A percentile compares a stretch with the other conserved stretches of the same genome.
phyloP scores from a whole-genome alignment of 176 grass and related monocot species.

The Urochloa ruziziensis region DNA sequence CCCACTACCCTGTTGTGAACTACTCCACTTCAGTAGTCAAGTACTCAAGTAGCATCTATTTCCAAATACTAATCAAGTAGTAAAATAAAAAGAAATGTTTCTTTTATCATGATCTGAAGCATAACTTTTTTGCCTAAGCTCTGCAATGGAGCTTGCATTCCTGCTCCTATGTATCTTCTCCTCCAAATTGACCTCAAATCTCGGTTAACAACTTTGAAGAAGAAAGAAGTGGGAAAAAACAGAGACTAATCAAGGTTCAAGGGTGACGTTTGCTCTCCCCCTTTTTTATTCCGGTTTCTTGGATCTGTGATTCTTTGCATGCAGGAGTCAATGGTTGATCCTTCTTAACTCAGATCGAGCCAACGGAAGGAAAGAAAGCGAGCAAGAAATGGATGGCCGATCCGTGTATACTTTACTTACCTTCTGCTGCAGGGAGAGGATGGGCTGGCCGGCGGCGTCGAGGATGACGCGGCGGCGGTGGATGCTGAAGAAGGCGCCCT shows the following conservation, averaged over 20 bases:
- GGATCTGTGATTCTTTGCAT: not conserved
- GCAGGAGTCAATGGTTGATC: not conserved
- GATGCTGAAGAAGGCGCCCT: slow-evolving; percentile 54
- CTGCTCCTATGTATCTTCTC: no score
- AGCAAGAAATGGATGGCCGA: no score
- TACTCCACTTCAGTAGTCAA: no score
- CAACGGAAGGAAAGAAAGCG: not conserved
- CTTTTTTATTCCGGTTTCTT: not conserved
- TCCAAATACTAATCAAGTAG: not conserved
- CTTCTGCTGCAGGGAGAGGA: slow-evolving; percentile 72
- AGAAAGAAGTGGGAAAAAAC: no score
- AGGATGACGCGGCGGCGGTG: slow-evolving; percentile 52
- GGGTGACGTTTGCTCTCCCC: not conserved
- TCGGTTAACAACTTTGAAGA: not conserved
- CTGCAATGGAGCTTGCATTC: not conserved
- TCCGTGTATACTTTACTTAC: not conserved
- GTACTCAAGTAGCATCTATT: not conserved
- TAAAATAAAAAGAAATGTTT: not conserved
- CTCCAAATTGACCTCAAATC: not conserved
- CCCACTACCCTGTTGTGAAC: not conserved
- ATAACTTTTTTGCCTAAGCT: not conserved
- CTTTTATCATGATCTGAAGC: not conserved
- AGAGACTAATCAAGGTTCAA: not conserved
- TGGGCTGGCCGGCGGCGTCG: slow-evolving; percentile 47
- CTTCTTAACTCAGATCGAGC: not conserved